These are phyloP conservation scores for Aspergillus carlsbadensis DNA, from an alignment of 495 filamentous ascomycete species.

Conservation along the genomic window DNA sequence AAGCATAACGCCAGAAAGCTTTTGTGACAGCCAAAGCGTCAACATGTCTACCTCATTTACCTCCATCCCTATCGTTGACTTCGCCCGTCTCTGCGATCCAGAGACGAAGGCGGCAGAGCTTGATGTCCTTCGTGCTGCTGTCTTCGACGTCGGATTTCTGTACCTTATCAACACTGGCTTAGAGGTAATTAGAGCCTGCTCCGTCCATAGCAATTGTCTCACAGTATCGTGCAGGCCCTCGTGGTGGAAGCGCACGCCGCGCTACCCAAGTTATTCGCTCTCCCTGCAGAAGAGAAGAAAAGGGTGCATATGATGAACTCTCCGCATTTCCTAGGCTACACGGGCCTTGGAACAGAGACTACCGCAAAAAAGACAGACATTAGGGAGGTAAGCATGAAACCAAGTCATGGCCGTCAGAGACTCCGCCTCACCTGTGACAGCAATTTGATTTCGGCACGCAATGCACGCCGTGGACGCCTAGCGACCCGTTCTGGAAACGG, in stretches of 20 bases:
- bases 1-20: too few species aligned
- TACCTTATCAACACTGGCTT: slow-evolving; percentile 88
- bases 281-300: slow-evolving; percentile 73
- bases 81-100: slow-evolving; percentile 58
- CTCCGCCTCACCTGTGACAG: slow-evolving; percentile 12
- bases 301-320: slow-evolving; percentile 86
- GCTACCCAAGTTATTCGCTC: slow-evolving; percentile 74
- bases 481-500: slow-evolving; percentile 73
- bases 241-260: slow-evolving; percentile 66
- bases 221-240: slow-evolving; percentile 60
- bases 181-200: slow-evolving; percentile 41
- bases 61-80: slow-evolving; percentile 56
- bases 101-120: slow-evolving; percentile 75
- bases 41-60: slow-evolving; percentile 54
- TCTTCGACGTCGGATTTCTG: slow-evolving; percentile 87
- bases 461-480: slow-evolving; percentile 47
- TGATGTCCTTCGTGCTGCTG: slow-evolving; percentile 66
- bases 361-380: slow-evolving; percentile 44
- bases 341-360: slow-evolving; percentile 47
- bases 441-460: slow-evolving; percentile 47
- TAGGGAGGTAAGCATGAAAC: slow-evolving; percentile 33
- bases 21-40: too few species aligned
- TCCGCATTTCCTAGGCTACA: slow-evolving; percentile 54
- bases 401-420: too few species aligned
- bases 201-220: background rate